phyloP scores from a whole-genome alignment of 2,329 filamentous ascomycete genomes.

The Xylaria sp. region DNA sequence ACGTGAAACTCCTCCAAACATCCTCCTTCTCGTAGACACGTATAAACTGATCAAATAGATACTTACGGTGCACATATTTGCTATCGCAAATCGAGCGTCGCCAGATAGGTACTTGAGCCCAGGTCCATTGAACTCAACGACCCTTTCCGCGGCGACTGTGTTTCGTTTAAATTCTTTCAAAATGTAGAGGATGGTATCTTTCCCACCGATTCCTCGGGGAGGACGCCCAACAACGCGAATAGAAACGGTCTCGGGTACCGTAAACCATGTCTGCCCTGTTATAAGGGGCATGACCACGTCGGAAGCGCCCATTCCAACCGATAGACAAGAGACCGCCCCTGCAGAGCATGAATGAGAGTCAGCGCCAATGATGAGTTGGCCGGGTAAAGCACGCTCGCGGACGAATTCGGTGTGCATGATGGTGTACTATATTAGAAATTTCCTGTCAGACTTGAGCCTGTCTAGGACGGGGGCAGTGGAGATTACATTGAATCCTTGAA shows the following conservation, averaged over 20 bases:
- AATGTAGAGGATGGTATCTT: constrained; percentile 59
- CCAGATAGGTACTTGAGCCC: constrained; percentile 52
- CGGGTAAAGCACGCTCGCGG: constrained; percentile 56
- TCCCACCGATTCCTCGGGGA: constrained; percentile 53
- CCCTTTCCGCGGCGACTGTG: constrained; percentile 56
- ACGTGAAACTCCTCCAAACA: neutral
- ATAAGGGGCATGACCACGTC: constrained; percentile 58
- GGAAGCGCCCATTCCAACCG: constrained; percentile 58
- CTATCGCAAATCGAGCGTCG: constrained; percentile 59
- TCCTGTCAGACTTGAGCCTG: neutral
- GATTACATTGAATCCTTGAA: constrained; percentile 37
- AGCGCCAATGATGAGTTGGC: constrained; percentile 55
- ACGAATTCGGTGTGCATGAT: constrained; percentile 61
- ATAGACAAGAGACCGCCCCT: constrained; percentile 54
- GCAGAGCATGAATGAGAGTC: constrained; percentile 60
- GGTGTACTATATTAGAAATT: constrained; percentile 43
- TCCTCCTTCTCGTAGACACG: neutral
- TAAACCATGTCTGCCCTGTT: constrained; percentile 60
- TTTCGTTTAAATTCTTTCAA: constrained; percentile 57
- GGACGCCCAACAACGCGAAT: constrained; percentile 54
- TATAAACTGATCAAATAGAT: neutral
- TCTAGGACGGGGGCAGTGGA: too few relatives aligned
- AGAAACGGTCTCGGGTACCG: constrained; percentile 55
- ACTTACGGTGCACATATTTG: constrained; percentile 56
- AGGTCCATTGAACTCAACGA: constrained; percentile 58